A percentile compares a stretch with the other conserved stretches of the same genome.
phyloP scores from a whole-genome alignment of 345 rosid species.

The Cardiospermum halicacabum region DNA sequence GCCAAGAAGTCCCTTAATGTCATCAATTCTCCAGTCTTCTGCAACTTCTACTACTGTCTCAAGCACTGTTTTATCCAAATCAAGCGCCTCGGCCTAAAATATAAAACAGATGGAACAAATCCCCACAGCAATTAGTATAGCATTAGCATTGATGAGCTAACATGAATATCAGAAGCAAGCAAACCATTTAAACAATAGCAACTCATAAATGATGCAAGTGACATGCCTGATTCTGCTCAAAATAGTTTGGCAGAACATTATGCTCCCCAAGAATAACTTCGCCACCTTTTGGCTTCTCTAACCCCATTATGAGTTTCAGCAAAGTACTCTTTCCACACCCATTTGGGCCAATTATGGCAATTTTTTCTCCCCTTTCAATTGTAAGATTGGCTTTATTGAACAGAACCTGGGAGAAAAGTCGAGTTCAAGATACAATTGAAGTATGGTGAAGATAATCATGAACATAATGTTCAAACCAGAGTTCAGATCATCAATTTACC shows the following conservation, averaged over 20 bases:
- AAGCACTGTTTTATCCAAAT: conserved; percentile 81
- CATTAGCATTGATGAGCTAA: background rate
- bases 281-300: conserved; percentile 67
- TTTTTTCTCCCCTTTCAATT: conserved; percentile 79
- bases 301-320: conserved; percentile 75
- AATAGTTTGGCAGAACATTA: conserved; percentile 92
- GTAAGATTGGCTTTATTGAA: conserved; percentile 67
- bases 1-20: conserved; percentile 93
- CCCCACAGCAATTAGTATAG: background rate
- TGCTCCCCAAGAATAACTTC: conserved; percentile 82
- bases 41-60: conserved; percentile 87
- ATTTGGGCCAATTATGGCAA: conserved; percentile 90
- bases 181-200: background rate
- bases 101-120: conserved; percentile 12
- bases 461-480: background rate
- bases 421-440: conserved; percentile 10
- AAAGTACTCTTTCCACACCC: conserved; percentile 96
- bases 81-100: conserved; percentile 87
- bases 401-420: conserved; percentile 45
- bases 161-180: background rate
- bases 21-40: conserved; percentile 91
- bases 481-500: conserved; percentile 35
- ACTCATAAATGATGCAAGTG: background rate
- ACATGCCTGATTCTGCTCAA: conserved; percentile 95
- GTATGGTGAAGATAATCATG: background rate